Evolutionary conservation across 768 basidiomycete genomes (phyloP), one percentile per base, ranked within the genome.

Genomic region (Rossbeevera mucosa): DNA sequence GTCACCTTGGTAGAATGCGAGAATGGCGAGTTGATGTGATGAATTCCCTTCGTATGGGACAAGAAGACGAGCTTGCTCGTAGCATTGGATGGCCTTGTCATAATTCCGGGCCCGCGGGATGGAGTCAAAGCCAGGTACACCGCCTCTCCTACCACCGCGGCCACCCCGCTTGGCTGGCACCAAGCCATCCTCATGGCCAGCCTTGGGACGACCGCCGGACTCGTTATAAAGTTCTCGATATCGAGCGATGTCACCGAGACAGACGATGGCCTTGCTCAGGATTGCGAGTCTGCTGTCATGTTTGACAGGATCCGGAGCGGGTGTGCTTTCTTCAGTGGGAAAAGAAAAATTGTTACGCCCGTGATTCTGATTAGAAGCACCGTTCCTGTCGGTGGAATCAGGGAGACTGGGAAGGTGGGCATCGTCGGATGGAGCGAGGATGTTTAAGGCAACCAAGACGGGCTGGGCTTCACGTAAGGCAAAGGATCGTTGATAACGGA

Each of bases 11-110:
- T 96, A 94, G 5, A 86, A 83, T 2, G 92, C 81, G 28, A 97
- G 80, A 54, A 97, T 94, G 4, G 95, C 96, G 18, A 98, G 82
- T 68, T 98, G 96, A 66, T 98, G 95, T 18, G 88, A 95, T 0
- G 96, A 82, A 63, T 97, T 94, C 58, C 95, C 96, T 58, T 95
- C 91, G 50, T 86, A 77, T 0, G 96, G 95, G 6, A 89, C 73
- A 8, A 99, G 76, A 26, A 85, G 64, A 36, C 87, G 78, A 2
- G 96, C 94, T 56, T 91, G 87, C 44, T 90, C 84, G 68, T 97
- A 99, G 65, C 85, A 91, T 46, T 81, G 80, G 16, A 81, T 80
- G 1, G 91, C 90, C 62, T 79, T 84, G 42, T 82, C 77, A 64
- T 86, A 93, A 57, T 85, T 86, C 57, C 85, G 76, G 26, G 80